A percentile compares a stretch with the other conserved stretches of the same genome.
These are phyloP conservation scores for Trichaptum fuscoviolaceum DNA, from an alignment of 768 basidiomycete genomes.

Conservation along the genomic window DNA sequence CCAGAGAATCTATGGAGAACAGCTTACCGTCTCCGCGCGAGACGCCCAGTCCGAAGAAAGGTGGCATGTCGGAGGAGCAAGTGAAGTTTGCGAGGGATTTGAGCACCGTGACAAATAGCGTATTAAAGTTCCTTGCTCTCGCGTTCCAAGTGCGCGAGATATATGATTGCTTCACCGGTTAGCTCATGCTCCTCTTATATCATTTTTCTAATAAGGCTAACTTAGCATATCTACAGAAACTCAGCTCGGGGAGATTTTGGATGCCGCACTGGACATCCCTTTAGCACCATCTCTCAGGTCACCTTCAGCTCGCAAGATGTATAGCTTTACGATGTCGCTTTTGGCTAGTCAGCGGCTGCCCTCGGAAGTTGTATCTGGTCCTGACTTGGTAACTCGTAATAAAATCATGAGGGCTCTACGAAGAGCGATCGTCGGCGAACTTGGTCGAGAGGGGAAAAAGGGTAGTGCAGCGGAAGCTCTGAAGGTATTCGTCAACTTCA, in stretches of 20 bases:
- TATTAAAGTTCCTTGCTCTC: conserved; percentile 57
- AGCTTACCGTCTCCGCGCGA: conserved; percentile 62
- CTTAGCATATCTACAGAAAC: conserved; percentile 36
- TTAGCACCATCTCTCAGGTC: conserved; percentile 65
- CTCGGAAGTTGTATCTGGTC: conserved; percentile 43
- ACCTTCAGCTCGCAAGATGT: conserved; percentile 78
- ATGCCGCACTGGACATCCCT: conserved; percentile 66
- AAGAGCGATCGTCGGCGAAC: conserved; percentile 76
- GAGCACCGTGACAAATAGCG: conserved; percentile 66
- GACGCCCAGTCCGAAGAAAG: conserved; percentile 57
- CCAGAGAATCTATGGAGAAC: conserved; percentile 12
- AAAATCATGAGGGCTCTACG: conserved; percentile 67
- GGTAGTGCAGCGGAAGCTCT: conserved; percentile 75
- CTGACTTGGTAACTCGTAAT: conserved; percentile 40
- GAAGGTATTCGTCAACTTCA: conserved; percentile 42
- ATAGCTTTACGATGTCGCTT: conserved; percentile 22
- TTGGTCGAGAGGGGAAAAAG: conserved; percentile 87
- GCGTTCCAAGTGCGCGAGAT: conserved; percentile 57
- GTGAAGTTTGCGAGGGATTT: conserved; percentile 77
- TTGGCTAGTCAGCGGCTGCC: conserved; percentile 70
- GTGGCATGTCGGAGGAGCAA: conserved; percentile 72
- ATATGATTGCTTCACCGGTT: conserved; percentile 59
- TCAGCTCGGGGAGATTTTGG: conserved; percentile 56
- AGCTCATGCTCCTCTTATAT: conserved; percentile 17
- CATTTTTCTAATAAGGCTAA: not conserved